phyloP scores from a whole-genome alignment of 2,329 filamentous ascomycete genomes.

The Cladosporium sp. region DNA sequence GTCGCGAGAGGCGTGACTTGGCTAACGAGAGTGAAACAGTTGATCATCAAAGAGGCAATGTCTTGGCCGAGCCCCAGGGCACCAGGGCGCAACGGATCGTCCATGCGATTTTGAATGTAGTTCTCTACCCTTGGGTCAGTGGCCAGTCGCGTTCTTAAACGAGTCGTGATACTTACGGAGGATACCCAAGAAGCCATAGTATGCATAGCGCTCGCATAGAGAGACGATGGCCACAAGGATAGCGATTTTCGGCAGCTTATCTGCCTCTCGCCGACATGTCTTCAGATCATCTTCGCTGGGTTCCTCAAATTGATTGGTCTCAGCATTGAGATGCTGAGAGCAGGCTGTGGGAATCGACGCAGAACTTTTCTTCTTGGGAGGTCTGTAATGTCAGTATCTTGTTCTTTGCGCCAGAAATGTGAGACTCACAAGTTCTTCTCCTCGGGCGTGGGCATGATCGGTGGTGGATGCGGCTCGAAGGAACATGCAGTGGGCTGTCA shows the following conservation, averaged over 20 bases:
- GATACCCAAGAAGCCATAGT: conserved; percentile 40
- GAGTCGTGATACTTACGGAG: conserved; percentile 18
- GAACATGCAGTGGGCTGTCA: background rate
- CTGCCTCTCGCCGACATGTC: conserved; percentile 30
- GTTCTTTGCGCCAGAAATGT: background rate
- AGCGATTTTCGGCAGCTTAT: conserved; percentile 47
- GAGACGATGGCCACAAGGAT: conserved; percentile 50
- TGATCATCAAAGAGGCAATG: conserved; percentile 39
- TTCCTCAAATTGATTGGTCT: background rate
- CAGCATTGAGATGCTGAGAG: background rate
- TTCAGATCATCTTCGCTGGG: background rate
- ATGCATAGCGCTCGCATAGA: conserved; percentile 52
- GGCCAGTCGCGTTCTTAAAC: background rate
- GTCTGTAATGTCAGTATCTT: background rate
- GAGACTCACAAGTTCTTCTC: background rate
- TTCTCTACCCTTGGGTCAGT: background rate
- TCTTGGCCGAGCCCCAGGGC: background rate
- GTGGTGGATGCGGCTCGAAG: background rate
- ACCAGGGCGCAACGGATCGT: background rate
- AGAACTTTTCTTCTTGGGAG: background rate
- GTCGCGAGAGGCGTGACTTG: conserved; percentile 48
- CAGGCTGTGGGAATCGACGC: background rate
- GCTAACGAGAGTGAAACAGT: conserved; percentile 46
- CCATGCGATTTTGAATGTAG: background rate
- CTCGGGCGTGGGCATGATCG: background rate